Evolutionary conservation across 2,329 filamentous ascomycete species (phyloP), one percentile per base, ranked within the genome.

Genomic region (Fusarium paranaense): DNA sequence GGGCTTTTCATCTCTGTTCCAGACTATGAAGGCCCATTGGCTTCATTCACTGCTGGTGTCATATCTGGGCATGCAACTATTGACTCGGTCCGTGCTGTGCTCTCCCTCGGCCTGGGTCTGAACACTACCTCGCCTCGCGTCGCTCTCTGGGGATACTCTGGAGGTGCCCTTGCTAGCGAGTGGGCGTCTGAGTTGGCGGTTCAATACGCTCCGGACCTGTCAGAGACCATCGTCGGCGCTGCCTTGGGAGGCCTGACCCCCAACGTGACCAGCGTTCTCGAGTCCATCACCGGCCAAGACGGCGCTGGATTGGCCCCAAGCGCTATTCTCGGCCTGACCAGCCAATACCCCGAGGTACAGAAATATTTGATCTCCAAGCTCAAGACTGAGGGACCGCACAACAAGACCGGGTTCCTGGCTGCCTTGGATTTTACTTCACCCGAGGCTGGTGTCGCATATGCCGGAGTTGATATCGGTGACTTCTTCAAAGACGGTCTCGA

Each of bases 71-170:
- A 87, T 50, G 83, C 83, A 0, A 85, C 83, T 3, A 77, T 87
- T 20, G 85, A 88, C 71, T 83, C 83, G 1, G 76, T 87, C 1
- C 85, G 87, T 6, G 86, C 86, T 2, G 81, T 84, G 1, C 72
- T 84, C 16, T 76, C 78, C 6, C 76, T 80, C 5, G 78, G 78
- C 0, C 67, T 86, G 8, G 87, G 75, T 1, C 74, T 81, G 4
- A 61, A 74, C 50, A 50, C 47, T 0, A 54, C 50, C 0, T 22
- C 27, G 2, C 78, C 83, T 0, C 79, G 76, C 4, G 79, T 84
- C 35, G 84, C 85, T 0, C 79, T 90, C 10, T 90, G 87, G 87
- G 89, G 89, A 0, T 90, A 90, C 74, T 89, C 86, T 1, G 89
- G 89, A 4, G 89, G 89, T 5, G 84, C 85, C 2, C 70, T 90